phyloP scores from a whole-genome alignment of 768 basidiomycete genomes.

The Tulasnella sp. region DNA sequence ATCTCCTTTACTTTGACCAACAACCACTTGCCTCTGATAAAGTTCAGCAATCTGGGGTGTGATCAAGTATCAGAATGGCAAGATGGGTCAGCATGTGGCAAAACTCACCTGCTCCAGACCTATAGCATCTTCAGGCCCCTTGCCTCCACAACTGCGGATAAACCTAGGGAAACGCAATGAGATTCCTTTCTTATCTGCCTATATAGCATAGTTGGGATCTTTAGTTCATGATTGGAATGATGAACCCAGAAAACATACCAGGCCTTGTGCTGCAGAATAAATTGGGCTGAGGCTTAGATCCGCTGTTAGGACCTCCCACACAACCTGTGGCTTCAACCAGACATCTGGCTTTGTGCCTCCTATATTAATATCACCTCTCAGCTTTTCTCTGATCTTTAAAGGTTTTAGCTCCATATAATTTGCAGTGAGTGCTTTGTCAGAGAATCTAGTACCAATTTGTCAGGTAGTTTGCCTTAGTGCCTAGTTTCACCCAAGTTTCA shows the following conservation, averaged over 20 bases:
- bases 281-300: constrained; percentile 94
- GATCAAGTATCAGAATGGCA: constrained; percentile 14
- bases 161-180: constrained; percentile 95
- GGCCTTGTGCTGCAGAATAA: constrained; percentile 86
- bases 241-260: constrained; percentile 41
- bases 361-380: constrained; percentile 72
- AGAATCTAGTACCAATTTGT: constrained; percentile 98
- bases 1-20: constrained; percentile 58
- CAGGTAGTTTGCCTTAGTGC: too few species aligned
- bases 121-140: constrained; percentile 83
- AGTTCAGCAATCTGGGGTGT: constrained; percentile 74
- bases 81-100: constrained; percentile 5
- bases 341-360: constrained; percentile 94
- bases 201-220: constrained; percentile 3
- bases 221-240: background rate
- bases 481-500: too few species aligned
- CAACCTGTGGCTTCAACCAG: constrained; percentile 94
- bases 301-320: constrained; percentile 97
- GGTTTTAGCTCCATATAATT: constrained; percentile 77
- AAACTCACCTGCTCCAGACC: constrained; percentile 72
- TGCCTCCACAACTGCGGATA: constrained; percentile 86
- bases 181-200: constrained; percentile 88
- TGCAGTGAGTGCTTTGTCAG: constrained; percentile 72
- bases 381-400: constrained; percentile 48
- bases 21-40: constrained; percentile 80